Percentiles rank a stretch among this genome's conserved stretches.
Conservation (phyloP, 2,329 filamentous ascomycete genomes). For the Penicillium brevicompactum region DNA sequence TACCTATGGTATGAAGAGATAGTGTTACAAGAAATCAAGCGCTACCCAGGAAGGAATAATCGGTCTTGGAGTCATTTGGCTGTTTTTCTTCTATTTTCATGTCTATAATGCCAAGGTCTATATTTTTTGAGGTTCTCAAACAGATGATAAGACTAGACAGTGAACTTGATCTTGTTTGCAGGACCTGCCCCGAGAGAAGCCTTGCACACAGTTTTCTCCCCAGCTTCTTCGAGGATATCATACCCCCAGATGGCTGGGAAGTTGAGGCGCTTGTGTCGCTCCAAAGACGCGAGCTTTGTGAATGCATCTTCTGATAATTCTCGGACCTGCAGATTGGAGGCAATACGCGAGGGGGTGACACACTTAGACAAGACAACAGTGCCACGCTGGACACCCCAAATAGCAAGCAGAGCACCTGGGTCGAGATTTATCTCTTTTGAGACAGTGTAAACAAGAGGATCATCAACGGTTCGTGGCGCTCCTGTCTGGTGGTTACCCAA, state of each 20-base stretch:
- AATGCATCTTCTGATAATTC: slow-evolving; percentile 31
- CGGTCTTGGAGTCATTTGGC: too few species aligned
- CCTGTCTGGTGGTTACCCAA: slow-evolving; percentile 52
- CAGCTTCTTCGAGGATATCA: slow-evolving; percentile 39
- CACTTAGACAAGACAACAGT: slow-evolving; percentile 58
- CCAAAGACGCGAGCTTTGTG: slow-evolving; percentile 29
- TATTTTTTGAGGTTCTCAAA: background rate
- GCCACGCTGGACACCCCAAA: slow-evolving; percentile 57
- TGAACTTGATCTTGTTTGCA: slow-evolving; percentile 25
- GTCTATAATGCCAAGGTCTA: background rate
- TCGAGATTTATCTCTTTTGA: slow-evolving; percentile 63
- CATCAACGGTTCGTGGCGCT: slow-evolving; percentile 53
- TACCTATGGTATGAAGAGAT: too few species aligned
- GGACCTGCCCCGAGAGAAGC: slow-evolving; percentile 18
- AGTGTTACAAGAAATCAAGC: too few species aligned
- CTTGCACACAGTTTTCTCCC: slow-evolving; percentile 23
- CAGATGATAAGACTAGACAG: slow-evolving; percentile 13
- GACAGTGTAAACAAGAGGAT: slow-evolving; percentile 61
- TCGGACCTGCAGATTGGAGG: slow-evolving; percentile 44
- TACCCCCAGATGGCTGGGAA: slow-evolving; percentile 35
- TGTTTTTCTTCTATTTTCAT: background rate
- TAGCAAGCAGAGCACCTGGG: slow-evolving; percentile 56
- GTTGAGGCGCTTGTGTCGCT: slow-evolving; percentile 37
- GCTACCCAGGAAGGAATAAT: too few species aligned
- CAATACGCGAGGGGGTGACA: slow-evolving; percentile 54